These are phyloP conservation scores for Colletotrichum paranaense DNA, from an alignment of 2,329 filamentous ascomycete genomes.

Conservation along the genomic window DNA sequence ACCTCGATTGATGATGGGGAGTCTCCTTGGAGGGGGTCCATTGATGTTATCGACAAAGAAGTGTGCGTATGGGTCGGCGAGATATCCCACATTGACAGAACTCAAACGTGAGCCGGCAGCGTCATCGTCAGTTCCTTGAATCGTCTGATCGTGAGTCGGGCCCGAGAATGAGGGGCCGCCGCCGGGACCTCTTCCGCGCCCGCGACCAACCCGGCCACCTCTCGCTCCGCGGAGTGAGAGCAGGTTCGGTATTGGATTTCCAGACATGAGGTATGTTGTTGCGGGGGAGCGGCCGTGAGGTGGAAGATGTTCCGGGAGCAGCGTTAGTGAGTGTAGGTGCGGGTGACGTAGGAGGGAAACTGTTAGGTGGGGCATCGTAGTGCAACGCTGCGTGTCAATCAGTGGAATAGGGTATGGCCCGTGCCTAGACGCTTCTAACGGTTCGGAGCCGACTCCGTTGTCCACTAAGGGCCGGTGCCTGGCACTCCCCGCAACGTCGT, in stretches of 20 bases:
- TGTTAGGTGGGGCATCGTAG: conserved; percentile 6
- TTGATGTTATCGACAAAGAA: conserved; percentile 69
- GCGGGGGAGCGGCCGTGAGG: not conserved
- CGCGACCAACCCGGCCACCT: conserved; percentile 54
- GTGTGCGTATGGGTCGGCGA: conserved; percentile 82
- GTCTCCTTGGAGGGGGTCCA: conserved; percentile 68
- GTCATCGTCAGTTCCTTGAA: conserved; percentile 93
- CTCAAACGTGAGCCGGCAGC: conserved; percentile 90
- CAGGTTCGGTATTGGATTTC: conserved; percentile 83
- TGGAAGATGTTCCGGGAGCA: not conserved
- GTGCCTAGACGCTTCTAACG: not conserved
- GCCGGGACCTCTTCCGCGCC: conserved; percentile 45
- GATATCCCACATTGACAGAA: conserved; percentile 86
- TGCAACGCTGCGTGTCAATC: not conserved
- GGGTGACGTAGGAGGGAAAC: conserved; percentile 22
- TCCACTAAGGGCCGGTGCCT: not conserved
- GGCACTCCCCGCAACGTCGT: not conserved
- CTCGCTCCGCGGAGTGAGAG: conserved; percentile 62
- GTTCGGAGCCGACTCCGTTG: not conserved
- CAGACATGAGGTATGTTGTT: conserved; percentile 66
- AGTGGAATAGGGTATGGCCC: not conserved
- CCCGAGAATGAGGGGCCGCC: conserved; percentile 41
- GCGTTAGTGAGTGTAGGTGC: not conserved
- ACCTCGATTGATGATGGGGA: conserved; percentile 97
- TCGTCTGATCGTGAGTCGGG: conserved; percentile 73